Conservation (phyloP, 2,329 filamentous ascomycete genomes). For the Claviceps arundinis region DNA sequence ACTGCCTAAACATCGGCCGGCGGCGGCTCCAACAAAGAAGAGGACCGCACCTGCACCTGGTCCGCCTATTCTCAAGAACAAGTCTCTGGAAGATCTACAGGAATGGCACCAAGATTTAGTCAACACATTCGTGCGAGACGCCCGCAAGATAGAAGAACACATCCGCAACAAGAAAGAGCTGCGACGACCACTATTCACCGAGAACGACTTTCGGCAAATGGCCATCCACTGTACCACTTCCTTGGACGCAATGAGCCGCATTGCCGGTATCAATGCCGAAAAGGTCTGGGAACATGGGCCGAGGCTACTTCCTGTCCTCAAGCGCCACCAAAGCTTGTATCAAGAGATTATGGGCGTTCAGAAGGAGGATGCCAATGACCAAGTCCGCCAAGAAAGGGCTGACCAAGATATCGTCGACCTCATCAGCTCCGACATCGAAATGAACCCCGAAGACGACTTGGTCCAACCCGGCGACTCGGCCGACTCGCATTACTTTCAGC, state of each 20-base stretch:
- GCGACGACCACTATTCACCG: constrained; percentile 50
- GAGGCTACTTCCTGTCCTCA: constrained; percentile 46
- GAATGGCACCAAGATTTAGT: constrained; percentile 51
- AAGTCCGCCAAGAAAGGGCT: constrained; percentile 1
- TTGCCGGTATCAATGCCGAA: constrained; percentile 48
- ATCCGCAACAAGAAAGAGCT: constrained; percentile 47
- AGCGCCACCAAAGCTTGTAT: constrained; percentile 32
- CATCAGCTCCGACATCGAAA: constrained; percentile 31
- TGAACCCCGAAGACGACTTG: constrained; percentile 24
- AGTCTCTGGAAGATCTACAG: constrained; percentile 38
- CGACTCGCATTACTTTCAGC: constrained; percentile 35
- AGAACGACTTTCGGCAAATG: constrained; percentile 60
- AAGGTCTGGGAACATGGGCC: constrained; percentile 50
- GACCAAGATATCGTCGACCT: constrained; percentile 39
- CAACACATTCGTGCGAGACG: constrained; percentile 50
- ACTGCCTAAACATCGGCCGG: constrained; percentile 23
- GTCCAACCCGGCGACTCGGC: constrained; percentile 25
- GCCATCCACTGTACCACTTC: constrained; percentile 53
- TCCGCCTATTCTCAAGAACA: constrained; percentile 45
- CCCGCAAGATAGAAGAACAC: constrained; percentile 44
- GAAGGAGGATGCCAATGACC: constrained; percentile 4
- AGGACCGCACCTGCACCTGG: constrained; percentile 20
- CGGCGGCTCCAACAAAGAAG: constrained; percentile 16
- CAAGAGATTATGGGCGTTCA: constrained; percentile 32
- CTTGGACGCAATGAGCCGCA: constrained; percentile 46